Percentiles rank a stretch among this genome's conserved stretches.
Evolutionary conservation across 1,284 basidiomycete species (phyloP).

Genomic region (Leccinum proliferum): DNA sequence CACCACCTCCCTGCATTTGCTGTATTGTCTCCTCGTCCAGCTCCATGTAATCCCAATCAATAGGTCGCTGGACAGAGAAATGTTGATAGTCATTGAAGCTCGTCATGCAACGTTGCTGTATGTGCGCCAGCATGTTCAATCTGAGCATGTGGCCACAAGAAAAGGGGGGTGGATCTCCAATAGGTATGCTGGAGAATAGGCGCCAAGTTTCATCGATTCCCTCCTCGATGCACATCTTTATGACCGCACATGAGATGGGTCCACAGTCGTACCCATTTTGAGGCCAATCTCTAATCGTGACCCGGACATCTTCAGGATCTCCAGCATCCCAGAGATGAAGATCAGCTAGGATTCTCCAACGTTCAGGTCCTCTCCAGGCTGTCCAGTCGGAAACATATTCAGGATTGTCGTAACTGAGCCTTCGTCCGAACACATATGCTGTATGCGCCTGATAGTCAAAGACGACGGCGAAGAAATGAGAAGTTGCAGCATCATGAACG

Average conservation of each 20-base stretch:
- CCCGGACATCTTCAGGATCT: neutral
- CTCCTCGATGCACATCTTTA: constrained; percentile 2
- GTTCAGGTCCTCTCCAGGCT: neutral
- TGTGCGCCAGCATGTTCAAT: neutral
- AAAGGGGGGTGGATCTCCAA: neutral
- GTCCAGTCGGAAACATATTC: constrained; percentile 4
- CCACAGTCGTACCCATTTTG: constrained; percentile 12
- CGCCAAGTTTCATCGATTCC: constrained; percentile 1
- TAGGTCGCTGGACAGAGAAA: neutral
- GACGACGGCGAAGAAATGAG: constrained; percentile 8
- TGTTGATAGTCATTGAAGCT: constrained; percentile 6
- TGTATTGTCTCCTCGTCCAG: neutral
- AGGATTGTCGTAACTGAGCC: neutral
- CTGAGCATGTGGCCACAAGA: constrained; percentile 8
- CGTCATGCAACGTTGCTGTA: constrained; percentile 1
- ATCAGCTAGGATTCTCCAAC: constrained; percentile 3
- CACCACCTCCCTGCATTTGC: constrained; percentile 2
- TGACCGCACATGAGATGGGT: constrained; percentile 2
- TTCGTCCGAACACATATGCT: constrained; percentile 6
- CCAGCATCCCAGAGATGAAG: constrained; percentile 7
- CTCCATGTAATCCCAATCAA: neutral
- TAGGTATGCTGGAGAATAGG: neutral
- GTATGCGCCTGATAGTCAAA: constrained; percentile 3
- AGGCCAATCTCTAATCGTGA: neutral
- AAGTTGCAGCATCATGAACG: neutral